Evolutionary conservation across 306 rosid species (phyloP).

Genomic region (Malus domestica): ASM211411v1 NC_041805.1:380001-380500

Average conservation of each 20-base stretch:
- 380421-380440: not conserved
- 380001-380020: not conserved
- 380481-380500: not conserved
- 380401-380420: not conserved
- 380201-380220: not conserved
- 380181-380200: not conserved
- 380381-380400: not conserved
- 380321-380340: not conserved
- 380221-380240: not conserved
- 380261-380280: not conserved
- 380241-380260: not conserved
- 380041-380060: not conserved
- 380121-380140: slow-evolving; percentile 12
- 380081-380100: slow-evolving; percentile 57
- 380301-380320: not conserved
- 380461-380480: not conserved
- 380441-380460: not conserved
- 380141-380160: not conserved
- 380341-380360: not conserved
- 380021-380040: not conserved
- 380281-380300: not conserved
- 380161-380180: not conserved
- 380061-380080: slow-evolving; percentile 51
- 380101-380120: slow-evolving; percentile 82
- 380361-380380: not conserved